Evolutionary conservation across 768 basidiomycete species (phyloP), one percentile per base, ranked within the genome.

Genomic region (Suillus subalutaceus): DNA sequence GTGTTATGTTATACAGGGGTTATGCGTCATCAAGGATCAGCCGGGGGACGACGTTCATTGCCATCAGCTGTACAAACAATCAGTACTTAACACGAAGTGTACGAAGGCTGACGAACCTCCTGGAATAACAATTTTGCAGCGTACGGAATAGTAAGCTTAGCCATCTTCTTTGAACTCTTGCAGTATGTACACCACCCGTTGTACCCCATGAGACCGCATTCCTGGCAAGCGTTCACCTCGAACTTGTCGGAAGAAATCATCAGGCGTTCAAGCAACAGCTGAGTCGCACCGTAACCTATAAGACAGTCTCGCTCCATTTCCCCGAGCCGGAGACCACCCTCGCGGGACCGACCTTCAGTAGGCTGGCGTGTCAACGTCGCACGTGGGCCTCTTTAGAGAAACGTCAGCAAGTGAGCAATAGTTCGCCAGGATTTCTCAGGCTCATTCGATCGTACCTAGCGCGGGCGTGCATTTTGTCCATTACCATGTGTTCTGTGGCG

Each of bases 391-490:
- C 94, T 96, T 76, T 59, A 35, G 55, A 50, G 37, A n/a, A 32
- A 30, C 38, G n/a, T 18, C 30, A 44, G 30, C 48, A 68, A 16
- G 62, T 70, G 64, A 66, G 70, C 68, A 52, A 68, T 37, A 38
- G 35, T 41, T 32, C 9, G 23, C 32, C 60, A 62, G 37, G 50
- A 63, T 66, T 69, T 63, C 61, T 70, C 68, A 66, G 62, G 55
- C 61, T 40, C 48, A 32, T 35, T 44, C 62, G 63, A 61, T 72
- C 84, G 72, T 77, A 90, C 94, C 94, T 91, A 61, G 97, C 96
- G 65, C 97, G 90, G 70, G 97, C 97, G 72, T 99, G 97, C 97
- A 99, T 99, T 84, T 99, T 99, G 84, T 99, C 97, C 90, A 98
- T 92, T 61, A 99, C 97, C 97, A 99, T 99, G 81, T 97, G 96